phyloP scores from a whole-genome alignment of 169 alveolate genomes.

The Cryptosporidium tyzzeri region DNA sequence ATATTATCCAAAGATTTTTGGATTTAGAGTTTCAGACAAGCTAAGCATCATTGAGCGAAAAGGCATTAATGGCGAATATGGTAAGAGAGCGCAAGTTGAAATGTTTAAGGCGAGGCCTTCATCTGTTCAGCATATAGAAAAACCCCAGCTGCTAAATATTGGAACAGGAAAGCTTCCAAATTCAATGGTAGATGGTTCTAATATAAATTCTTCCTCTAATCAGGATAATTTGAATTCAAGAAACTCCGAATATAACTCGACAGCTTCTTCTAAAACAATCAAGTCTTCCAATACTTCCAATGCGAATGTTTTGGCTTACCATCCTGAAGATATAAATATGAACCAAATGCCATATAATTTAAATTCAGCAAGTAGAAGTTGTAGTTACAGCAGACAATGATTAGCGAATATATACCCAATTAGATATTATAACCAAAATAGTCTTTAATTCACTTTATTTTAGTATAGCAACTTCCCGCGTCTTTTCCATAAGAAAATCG shows the following conservation, averaged over 20 bases:
- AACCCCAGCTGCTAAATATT: slow-evolving; percentile 14
- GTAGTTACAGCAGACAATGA: slow-evolving; percentile 3
- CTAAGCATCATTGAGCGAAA: slow-evolving; percentile 61
- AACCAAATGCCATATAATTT: slow-evolving; percentile 7
- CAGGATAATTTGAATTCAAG: slow-evolving; percentile 27
- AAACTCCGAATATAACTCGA: slow-evolving; percentile 32
- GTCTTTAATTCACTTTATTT: background rate
- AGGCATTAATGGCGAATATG: slow-evolving; percentile 71
- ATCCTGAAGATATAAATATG: slow-evolving; percentile 33
- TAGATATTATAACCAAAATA: slow-evolving; percentile 9
- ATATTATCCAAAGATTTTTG: slow-evolving; percentile 85
- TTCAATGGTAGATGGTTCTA: background rate
- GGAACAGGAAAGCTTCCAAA: background rate
- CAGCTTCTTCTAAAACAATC: slow-evolving; percentile 52
- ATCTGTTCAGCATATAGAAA: slow-evolving; percentile 13
- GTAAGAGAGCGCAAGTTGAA: slow-evolving; percentile 39
- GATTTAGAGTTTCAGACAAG: slow-evolving; percentile 84
- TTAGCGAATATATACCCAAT: background rate
- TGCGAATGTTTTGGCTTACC: background rate
- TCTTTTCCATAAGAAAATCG: background rate
- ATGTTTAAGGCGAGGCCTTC: slow-evolving; percentile 53
- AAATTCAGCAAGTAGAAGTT: slow-evolving; percentile 9
- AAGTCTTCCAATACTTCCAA: slow-evolving; percentile 17
- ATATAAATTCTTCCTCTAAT: slow-evolving; percentile 1
- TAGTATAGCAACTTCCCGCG: background rate